Evolutionary conservation across 805 yeast species (phyloP), one percentile per base, ranked within the genome.

Genomic region (Ogataea degrootiae): DNA sequence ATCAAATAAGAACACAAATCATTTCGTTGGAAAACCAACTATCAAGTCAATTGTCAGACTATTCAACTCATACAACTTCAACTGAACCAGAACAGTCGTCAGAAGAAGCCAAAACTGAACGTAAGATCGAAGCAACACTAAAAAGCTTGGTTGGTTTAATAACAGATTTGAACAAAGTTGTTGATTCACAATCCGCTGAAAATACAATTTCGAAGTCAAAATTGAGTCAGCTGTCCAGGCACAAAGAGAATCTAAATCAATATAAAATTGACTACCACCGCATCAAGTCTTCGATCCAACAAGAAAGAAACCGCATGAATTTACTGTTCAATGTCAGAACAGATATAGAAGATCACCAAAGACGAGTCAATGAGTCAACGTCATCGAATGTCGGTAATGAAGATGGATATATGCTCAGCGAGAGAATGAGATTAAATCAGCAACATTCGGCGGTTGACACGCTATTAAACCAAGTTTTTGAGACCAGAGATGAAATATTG

Each of bases 401-500:
- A 26, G 65, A 60, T 17, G 59, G 54, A 11, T 92, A 92, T 63
- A 82, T 87, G 62, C 74, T 85, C 47, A 82, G 85, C 49, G 99
- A 92, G 66, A 67, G 88, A 7, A 71, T 77, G 36, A 72, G 96
- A 43, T 85, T 85, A 17, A 87, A 87, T 54, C 74, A 74, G 44
- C 82, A 94, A 39, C 83, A 89, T 62, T 73, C 75, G 39, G 71
- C 90, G 44, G 87, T 96, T 15, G 97, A 94, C 62, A 70, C 85
- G 39, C 71, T 94, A 48, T 74, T 92, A 36, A 77, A 77, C n/a
- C 91, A 85, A 62, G 98, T 97, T 1, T 85, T 80, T 68, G 87
- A 86, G 55, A 90, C 98, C 0, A 74, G 98, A 48, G 97, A 91
- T 50, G 95, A 87, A 59, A 76, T 94, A 45, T 55, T 76, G 41